These are phyloP conservation scores for Fusarium sororula DNA, from an alignment of 2,329 filamentous ascomycete genomes.

Conservation along the genomic window DNA sequence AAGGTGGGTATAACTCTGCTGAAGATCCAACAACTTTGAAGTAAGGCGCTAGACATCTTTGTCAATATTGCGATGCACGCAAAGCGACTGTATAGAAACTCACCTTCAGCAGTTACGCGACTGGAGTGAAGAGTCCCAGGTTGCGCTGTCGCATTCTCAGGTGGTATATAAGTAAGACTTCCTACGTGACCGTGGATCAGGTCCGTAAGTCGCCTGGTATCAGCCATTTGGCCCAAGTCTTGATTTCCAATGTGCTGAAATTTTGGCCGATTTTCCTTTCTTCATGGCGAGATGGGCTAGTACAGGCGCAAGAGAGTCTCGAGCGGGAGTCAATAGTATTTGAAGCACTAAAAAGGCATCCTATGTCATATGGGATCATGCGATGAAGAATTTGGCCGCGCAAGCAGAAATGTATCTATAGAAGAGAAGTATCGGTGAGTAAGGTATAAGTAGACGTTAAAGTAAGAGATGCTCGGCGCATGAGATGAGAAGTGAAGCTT, in stretches of 20 bases:
- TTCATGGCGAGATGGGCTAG: constrained; percentile 47
- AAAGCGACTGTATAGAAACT: constrained; percentile 24
- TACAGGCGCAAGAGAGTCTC: constrained; percentile 34
- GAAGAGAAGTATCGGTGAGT: constrained; percentile 8
- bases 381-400: background rate
- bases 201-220: constrained; percentile 45
- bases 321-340: constrained; percentile 20
- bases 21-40: constrained; percentile 47
- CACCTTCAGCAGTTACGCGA: constrained; percentile 42
- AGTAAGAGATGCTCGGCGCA: constrained; percentile 4
- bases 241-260: constrained; percentile 43
- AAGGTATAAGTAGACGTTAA: background rate
- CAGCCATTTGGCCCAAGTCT: constrained; percentile 51
- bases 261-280: constrained; percentile 39
- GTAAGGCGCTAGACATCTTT: constrained; percentile 39
- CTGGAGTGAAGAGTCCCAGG: constrained; percentile 46
- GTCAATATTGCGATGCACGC: constrained; percentile 7
- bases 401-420: constrained; percentile 1
- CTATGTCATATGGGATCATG: constrained; percentile 2
- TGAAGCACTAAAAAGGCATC: constrained; percentile 28
- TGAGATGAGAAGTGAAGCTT: constrained; percentile 37
- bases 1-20: constrained; percentile 48
- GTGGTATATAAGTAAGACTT: constrained; percentile 45
- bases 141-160: constrained; percentile 32
- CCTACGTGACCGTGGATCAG: constrained; percentile 48